These are phyloP conservation scores for Clonostachys rhizophaga DNA, from an alignment of 2,329 filamentous ascomycete genomes.

Conservation along the genomic window DNA sequence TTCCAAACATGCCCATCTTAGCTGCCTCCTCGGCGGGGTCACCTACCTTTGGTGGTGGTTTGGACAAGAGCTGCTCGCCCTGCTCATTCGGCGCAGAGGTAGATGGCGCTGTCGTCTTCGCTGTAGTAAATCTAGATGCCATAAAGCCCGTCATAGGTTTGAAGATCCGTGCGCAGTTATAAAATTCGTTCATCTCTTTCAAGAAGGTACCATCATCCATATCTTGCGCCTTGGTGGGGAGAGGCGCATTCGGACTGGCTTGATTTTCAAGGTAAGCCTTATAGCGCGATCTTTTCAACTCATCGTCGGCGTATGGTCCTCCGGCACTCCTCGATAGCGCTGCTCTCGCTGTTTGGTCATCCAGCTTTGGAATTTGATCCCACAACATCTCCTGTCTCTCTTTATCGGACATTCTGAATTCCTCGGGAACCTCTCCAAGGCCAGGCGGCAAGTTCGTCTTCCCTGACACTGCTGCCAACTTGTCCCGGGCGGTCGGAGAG, in stretches of 20 bases:
- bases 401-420: constrained; percentile 57
- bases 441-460: constrained; percentile 73
- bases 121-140: constrained; percentile 87
- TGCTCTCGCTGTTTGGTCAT: constrained; percentile 62
- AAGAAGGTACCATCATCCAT: constrained; percentile 68
- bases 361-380: constrained; percentile 57
- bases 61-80: constrained; percentile 16
- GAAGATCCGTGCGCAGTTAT: constrained; percentile 65
- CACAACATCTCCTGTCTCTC: constrained; percentile 56
- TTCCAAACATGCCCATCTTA: constrained; percentile 86
- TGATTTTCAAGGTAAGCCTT: constrained; percentile 74
- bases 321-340: constrained; percentile 61
- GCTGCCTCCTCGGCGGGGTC: constrained; percentile 86
- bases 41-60: constrained; percentile 22
- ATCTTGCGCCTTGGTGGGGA: constrained; percentile 38
- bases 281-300: constrained; percentile 76
- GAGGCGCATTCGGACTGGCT: constrained; percentile 34
- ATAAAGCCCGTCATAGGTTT: constrained; percentile 89
- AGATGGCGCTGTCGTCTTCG: constrained; percentile 33
- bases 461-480: constrained; percentile 71
- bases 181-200: constrained; percentile 75
- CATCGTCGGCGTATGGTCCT: constrained; percentile 79
- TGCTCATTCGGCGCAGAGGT: constrained; percentile 9
- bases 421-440: constrained; percentile 66
- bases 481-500: constrained; percentile 70